Evolutionary conservation across 2,329 filamentous ascomycete species (phyloP).

Genomic region (Uncinocarpus reesii): DNA sequence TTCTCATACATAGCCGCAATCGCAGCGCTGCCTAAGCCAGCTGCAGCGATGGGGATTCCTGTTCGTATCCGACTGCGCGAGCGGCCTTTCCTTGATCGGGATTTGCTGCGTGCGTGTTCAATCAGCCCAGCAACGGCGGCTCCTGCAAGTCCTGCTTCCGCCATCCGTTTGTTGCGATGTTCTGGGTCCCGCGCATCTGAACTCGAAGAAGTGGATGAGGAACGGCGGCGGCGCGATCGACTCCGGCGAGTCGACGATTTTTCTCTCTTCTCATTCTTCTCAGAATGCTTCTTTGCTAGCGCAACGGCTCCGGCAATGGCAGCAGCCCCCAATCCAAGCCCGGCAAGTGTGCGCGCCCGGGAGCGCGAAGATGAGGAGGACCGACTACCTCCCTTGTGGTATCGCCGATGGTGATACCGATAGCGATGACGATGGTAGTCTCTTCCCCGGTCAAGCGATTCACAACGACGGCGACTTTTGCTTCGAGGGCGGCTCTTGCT

Average conservation of each 20-base stretch:
- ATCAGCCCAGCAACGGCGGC: slow-evolving; percentile 54
- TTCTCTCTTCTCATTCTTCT: slow-evolving; percentile 39
- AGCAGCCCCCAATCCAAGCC: slow-evolving; percentile 44
- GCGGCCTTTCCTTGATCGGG: slow-evolving; percentile 41
- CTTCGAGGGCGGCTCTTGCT: slow-evolving; percentile 23
- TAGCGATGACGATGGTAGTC: slow-evolving; percentile 28
- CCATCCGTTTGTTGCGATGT: slow-evolving; percentile 49
- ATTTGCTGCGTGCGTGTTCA: slow-evolving; percentile 48
- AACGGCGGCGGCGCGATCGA: slow-evolving; percentile 36
- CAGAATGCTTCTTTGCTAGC: slow-evolving; percentile 45
- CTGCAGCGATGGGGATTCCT: slow-evolving; percentile 51
- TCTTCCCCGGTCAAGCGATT: slow-evolving; percentile 33
- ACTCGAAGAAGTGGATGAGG: slow-evolving; percentile 20
- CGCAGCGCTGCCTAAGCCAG: slow-evolving; percentile 51
- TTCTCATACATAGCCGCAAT: slow-evolving; percentile 54
- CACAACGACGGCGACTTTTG: slow-evolving; percentile 34
- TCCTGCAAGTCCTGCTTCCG: slow-evolving; percentile 52
- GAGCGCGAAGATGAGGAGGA: slow-evolving; percentile 41
- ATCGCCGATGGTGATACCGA: slow-evolving; percentile 21
- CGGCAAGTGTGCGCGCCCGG: slow-evolving; percentile 45
- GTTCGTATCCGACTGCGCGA: slow-evolving; percentile 47
- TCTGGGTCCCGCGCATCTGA: slow-evolving; percentile 31
- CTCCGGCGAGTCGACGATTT: slow-evolving; percentile 35
- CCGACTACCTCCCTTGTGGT: slow-evolving; percentile 2
- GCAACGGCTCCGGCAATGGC: slow-evolving; percentile 52